Conservation (phyloP, 1,284 basidiomycete species). For the Moesziomyces sp. region DNA sequence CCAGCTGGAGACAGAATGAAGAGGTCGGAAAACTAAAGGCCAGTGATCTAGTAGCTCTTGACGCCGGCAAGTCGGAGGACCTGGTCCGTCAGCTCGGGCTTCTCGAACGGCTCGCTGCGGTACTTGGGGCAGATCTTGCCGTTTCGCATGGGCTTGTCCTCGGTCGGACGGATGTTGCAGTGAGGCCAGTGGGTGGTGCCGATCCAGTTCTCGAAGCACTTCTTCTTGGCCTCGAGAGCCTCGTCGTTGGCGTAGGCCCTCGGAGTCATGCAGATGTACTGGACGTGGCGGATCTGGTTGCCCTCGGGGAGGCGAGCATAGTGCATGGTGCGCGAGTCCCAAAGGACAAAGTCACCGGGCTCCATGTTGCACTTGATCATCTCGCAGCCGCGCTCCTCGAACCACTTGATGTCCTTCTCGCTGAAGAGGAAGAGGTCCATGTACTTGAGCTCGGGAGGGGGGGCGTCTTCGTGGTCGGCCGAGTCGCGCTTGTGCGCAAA, state of each 20-base stretch:
- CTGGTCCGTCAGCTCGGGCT: conserved; percentile 18
- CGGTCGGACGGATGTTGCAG: conserved; percentile 19
- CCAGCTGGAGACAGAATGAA: neutral
- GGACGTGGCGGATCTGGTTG: conserved; percentile 28
- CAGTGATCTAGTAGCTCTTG: conserved; percentile 3
- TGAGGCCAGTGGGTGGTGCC: conserved; percentile 25
- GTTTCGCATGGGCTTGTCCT: conserved; percentile 11
- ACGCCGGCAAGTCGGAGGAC: conserved; percentile 13
- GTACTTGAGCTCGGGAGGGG: conserved; percentile 31
- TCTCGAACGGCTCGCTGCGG: conserved; percentile 16
- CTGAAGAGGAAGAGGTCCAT: conserved; percentile 66
- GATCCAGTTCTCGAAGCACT: conserved; percentile 21
- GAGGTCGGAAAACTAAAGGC: neutral
- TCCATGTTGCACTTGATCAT: conserved; percentile 57
- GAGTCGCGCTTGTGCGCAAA: conserved; percentile 57
- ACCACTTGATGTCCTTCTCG: conserved; percentile 58
- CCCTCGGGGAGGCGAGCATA: conserved; percentile 27
- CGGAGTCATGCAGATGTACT: conserved; percentile 25
- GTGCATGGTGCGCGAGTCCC: conserved; percentile 51
- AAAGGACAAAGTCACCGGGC: conserved; percentile 62
- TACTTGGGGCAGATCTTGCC: conserved; percentile 21
- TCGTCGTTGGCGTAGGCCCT: conserved; percentile 7
- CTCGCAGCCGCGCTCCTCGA: conserved; percentile 57
- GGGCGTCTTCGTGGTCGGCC: conserved; percentile 53
- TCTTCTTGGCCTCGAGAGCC: conserved; percentile 13